Base-by-base conservation (phyloP, 2,329 filamentous ascomycete species). In the Xylariomycetidae sp. region DNA sequence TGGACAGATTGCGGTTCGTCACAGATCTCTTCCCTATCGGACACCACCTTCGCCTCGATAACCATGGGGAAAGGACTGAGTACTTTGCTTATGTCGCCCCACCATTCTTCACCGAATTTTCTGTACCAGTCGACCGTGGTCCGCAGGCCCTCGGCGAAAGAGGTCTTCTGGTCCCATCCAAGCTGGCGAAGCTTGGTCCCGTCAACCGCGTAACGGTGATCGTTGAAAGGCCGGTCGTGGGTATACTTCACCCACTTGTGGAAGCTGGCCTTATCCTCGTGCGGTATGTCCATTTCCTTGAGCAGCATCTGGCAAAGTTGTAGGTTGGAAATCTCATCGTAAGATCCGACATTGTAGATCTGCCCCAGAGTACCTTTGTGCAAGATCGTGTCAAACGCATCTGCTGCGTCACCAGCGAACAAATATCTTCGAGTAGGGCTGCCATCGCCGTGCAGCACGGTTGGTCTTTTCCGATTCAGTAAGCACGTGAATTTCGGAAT, bases 301-400 rank as follows among this genome's bases (percentile, higher is more conserved):
- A 89, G 67, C 13, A 90, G 66, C 56, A 72, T 75, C 38, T 64
- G 61, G 59, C 84, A 85, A 5, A 90, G 68, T 3, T 80, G 69
- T 13, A 84, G 64, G 54, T 89, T 89, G 44, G 82, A 85, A 29
- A 89, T 74, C 55, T 89, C 85, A 54, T 88, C 82, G 40, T 74
- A 72, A 0, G 86, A 89, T 27, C 82, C 82, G 8, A 92, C 82
- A 45, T 92, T 92, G 69, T 92, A 92, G 40, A 85, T 77, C 50
- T 88, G 81, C 1, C 85, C 85, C 20, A 85, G 67, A 31, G 71
- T 64, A 14, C 86, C 86, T 49, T 78, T 80, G 69, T 92, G 86
- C 16, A 92, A 70, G 50, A 92, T 88, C 1, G 84, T 88, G 62
- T 92, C 85, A 50, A 90, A 84, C 3, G 85, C 86, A 51, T 90